A percentile compares a stretch with the other conserved stretches of the same genome.
These are phyloP conservation scores for Leccinellum albellum DNA, from an alignment of 768 basidiomycete genomes.

Conservation along the genomic window DNA sequence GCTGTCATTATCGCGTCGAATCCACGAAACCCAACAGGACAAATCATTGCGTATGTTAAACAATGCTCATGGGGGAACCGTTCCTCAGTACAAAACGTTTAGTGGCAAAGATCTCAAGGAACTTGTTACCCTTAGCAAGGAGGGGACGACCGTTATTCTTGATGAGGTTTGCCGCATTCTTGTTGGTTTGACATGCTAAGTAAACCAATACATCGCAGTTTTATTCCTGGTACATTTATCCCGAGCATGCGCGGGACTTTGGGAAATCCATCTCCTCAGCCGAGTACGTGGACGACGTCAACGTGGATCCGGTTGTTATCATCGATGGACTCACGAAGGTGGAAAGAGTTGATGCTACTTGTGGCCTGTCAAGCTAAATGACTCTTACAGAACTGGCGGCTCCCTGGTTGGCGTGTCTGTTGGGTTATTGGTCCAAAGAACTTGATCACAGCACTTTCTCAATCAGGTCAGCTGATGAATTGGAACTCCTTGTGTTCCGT, in stretches of 20 bases:
- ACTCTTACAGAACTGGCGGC: slow-evolving; percentile 76
- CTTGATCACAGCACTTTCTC: slow-evolving; percentile 84
- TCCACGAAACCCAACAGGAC: slow-evolving; percentile 97
- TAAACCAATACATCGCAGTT: not conserved
- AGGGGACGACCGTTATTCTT: slow-evolving; percentile 79
- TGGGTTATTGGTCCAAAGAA: slow-evolving; percentile 90
- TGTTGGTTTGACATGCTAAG: not conserved
- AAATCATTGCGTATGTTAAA: slow-evolving; percentile 58
- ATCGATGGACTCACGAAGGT: slow-evolving; percentile 94
- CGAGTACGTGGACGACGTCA: slow-evolving; percentile 80
- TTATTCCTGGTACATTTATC: slow-evolving; percentile 91
- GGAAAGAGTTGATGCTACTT: not conserved
- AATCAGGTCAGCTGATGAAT: slow-evolving; percentile 41
- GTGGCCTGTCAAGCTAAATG: slow-evolving; percentile 33
- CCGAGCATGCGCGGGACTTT: slow-evolving; percentile 65
- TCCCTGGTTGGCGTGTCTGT: slow-evolving; percentile 92
- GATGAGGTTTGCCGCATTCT: slow-evolving; percentile 58
- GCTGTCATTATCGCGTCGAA: slow-evolving; percentile 87
- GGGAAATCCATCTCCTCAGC: slow-evolving; percentile 74
- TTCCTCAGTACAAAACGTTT: slow-evolving; percentile 9
- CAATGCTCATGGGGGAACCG: not conserved
- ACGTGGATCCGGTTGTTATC: slow-evolving; percentile 78
- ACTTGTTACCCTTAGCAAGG: slow-evolving; percentile 67
- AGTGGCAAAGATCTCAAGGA: slow-evolving; percentile 80
- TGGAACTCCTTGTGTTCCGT: not conserved